Base-by-base conservation (phyloP, 2,329 filamentous ascomycete genomes). In the Sporothrix mexicana region DNA sequence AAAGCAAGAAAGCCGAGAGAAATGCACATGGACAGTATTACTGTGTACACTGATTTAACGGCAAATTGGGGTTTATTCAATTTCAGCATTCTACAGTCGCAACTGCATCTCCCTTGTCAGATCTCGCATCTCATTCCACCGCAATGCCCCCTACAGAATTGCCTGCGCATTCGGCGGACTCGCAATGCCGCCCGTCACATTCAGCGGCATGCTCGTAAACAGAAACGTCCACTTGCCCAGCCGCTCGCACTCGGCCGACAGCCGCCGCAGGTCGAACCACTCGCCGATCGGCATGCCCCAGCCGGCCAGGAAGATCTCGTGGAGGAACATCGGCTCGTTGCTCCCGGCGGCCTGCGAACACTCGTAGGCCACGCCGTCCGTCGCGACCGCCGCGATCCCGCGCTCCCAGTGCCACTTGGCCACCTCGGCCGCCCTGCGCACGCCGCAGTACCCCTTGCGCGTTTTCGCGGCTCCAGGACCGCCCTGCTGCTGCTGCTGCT, bases 181-280 rank as follows among this genome's bases (percentile, higher is more conserved):
- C 9, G 66, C 66, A 25, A 69, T 69, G 23, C 66, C 66, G 25
- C 66, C 66, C 15, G 66, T 69, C 23, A 69, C 66, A 17, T 69
- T 69, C 9, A 69, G 66, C 49, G 66, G 66, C 66, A 69, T 69
- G 66, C 66, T 69, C 23, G 66, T 69, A 55, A 69, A 69, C 66
- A 69, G 25, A n/a, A 69, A 69, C 1, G 66, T 69, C 47, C 47
- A 69, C 25, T 69, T 69, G 47, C 15, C 15, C 2, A 69, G 66
- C 4, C 47, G 49, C 1, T 69, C 66, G 23, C 66, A 69, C 66
- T 55, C 66, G 12, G 45, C 49, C 13, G 66, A 20, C 66, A 69
- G 49, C 66, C 17, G 12, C 12, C 66, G 23, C 8, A 69, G 49
- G n/a, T 69, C 66, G 49, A 69, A 69, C 64, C 64, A 68, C 45